phyloP scores from a whole-genome alignment of 2,329 filamentous ascomycete species.

The Sporothrix inflata region DNA sequence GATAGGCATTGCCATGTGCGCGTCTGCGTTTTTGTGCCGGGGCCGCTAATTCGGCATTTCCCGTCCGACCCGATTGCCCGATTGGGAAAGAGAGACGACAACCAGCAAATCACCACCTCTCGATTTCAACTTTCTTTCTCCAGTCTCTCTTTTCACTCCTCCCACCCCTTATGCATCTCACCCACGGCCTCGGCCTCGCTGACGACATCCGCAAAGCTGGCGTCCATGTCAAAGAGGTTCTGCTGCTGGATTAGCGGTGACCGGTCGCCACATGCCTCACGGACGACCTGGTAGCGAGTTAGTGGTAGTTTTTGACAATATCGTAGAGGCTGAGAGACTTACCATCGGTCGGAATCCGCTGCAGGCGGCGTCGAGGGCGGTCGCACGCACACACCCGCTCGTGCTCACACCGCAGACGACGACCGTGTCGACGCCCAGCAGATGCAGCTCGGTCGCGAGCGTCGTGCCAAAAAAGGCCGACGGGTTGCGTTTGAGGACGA shows the following conservation, averaged over 20 bases:
- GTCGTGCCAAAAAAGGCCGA: slow-evolving; percentile 52
- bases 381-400: slow-evolving; percentile 50
- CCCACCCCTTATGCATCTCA: slow-evolving; percentile 45
- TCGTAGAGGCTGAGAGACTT: not conserved
- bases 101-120: not conserved
- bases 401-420: slow-evolving; percentile 54
- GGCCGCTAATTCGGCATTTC: slow-evolving; percentile 20
- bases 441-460: slow-evolving; percentile 45
- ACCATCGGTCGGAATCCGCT: slow-evolving; percentile 51
- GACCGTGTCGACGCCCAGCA: slow-evolving; percentile 47
- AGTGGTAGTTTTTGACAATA: not conserved
- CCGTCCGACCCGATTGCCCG: not conserved
- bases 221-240: slow-evolving; percentile 51
- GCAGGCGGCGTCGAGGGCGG: slow-evolving; percentile 50
- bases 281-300: slow-evolving; percentile 38
- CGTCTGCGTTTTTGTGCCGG: not conserved
- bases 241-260: slow-evolving; percentile 48
- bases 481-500: slow-evolving; percentile 49
- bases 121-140: too few species aligned
- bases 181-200: slow-evolving; percentile 46
- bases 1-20: not conserved
- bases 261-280: slow-evolving; percentile 49
- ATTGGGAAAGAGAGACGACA: not conserved
- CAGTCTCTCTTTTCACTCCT: not conserved
- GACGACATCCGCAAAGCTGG: slow-evolving; percentile 52